A percentile compares a stretch with the other conserved stretches of the same genome.
Evolutionary conservation across 352 stramenopile species (phyloP).

Genomic region (Sclerospora graminicola): DNA sequence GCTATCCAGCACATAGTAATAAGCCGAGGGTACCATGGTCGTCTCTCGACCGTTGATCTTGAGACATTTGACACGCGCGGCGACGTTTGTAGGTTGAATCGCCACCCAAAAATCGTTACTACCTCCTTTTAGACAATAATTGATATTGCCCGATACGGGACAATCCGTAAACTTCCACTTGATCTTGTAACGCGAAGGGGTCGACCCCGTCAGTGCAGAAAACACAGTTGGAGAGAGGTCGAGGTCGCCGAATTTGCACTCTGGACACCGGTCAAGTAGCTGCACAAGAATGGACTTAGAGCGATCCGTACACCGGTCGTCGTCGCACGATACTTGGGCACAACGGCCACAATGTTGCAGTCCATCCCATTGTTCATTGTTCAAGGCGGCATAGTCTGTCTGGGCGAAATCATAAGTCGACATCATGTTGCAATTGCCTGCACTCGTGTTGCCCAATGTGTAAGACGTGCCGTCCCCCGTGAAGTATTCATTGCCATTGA

Average conservation of each 20-base stretch:
- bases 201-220: slow-evolving; percentile 29
- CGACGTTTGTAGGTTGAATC: slow-evolving; percentile 33
- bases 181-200: slow-evolving; percentile 25
- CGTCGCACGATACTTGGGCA: slow-evolving; percentile 46
- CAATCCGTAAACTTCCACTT: slow-evolving; percentile 49
- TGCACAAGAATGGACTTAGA: slow-evolving; percentile 37
- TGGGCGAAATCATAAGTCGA: slow-evolving; percentile 17
- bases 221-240: slow-evolving; percentile 42
- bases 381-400: slow-evolving; percentile 62
- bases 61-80: slow-evolving; percentile 26
- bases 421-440: slow-evolving; percentile 48
- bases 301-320: slow-evolving; percentile 37
- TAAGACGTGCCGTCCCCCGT: slow-evolving; percentile 37
- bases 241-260: slow-evolving; percentile 57
- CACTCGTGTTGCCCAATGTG: slow-evolving; percentile 24
- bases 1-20: slow-evolving; percentile 51
- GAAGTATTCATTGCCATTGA: slow-evolving; percentile 25
- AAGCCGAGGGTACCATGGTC: slow-evolving; percentile 50
- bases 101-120: slow-evolving; percentile 41
- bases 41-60: slow-evolving; percentile 49
- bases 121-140: slow-evolving; percentile 43
- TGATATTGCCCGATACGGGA: slow-evolving; percentile 32
- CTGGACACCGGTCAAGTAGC: slow-evolving; percentile 61
- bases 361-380: slow-evolving; percentile 51
- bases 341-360: slow-evolving; percentile 55